phyloP scores from a whole-genome alignment of 2,329 filamentous ascomycete species.

The Epicoccum sorghinum region DNA sequence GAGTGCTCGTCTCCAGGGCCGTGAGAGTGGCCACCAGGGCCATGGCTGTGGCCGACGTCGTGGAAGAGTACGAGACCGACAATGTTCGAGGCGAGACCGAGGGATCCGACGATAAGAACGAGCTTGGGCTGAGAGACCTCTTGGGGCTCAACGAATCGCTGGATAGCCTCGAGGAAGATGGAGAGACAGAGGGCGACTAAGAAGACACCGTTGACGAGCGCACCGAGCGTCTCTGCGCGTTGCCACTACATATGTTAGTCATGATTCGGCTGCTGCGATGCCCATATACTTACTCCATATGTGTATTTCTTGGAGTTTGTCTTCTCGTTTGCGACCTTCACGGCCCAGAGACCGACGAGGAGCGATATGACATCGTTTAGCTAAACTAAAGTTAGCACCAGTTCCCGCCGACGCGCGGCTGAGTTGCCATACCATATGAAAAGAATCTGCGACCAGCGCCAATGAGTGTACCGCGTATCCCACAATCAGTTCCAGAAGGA shows the following conservation, averaged over 20 bases:
- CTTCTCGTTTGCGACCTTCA: constrained; percentile 82
- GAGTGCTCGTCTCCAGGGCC: constrained; percentile 47
- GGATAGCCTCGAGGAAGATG: constrained; percentile 93
- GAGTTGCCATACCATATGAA: constrained; percentile 79
- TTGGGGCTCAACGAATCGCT: constrained; percentile 89
- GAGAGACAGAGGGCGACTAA: constrained; percentile 94
- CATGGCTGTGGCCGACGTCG: constrained; percentile 87
- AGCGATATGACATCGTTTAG: constrained; percentile 97
- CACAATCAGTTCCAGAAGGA: constrained; percentile 83
- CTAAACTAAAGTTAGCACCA: constrained; percentile 49
- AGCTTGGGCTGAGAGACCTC: constrained; percentile 83
- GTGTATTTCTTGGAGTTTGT: constrained; percentile 87
- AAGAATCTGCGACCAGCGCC: constrained; percentile 93
- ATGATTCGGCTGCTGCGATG: neutral
- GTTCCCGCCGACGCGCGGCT: constrained; percentile 19
- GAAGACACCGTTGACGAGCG: constrained; percentile 97
- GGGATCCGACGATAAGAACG: constrained; percentile 85
- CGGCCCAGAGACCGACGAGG: constrained; percentile 91
- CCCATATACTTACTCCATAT: constrained; percentile 74
- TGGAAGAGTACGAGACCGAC: constrained; percentile 89
- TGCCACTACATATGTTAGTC: constrained; percentile 71
- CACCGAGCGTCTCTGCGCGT: constrained; percentile 93
- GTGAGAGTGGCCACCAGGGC: constrained; percentile 61
- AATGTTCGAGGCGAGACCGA: constrained; percentile 87
- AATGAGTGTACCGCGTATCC: constrained; percentile 88